Conservation (phyloP, 768 basidiomycete species). For the Tulasnella calospora region DNA sequence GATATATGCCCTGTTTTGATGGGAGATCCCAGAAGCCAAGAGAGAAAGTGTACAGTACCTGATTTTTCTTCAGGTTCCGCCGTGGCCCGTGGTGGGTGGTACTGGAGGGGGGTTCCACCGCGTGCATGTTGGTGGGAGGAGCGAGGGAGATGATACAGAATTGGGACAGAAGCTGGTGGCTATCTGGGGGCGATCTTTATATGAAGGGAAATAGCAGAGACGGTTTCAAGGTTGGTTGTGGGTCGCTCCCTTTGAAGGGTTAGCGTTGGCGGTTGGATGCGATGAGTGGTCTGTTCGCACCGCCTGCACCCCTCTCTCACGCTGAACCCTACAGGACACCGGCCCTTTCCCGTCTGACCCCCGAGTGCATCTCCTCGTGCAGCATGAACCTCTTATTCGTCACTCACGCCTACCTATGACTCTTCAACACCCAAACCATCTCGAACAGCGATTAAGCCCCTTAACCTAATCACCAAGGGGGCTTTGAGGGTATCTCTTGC, state of each 20-base stretch:
- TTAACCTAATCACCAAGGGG: too few relatives aligned
- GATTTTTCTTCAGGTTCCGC: slow-evolving; percentile 21
- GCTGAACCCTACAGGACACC: background rate
- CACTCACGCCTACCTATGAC: background rate
- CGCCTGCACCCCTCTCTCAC: slow-evolving; percentile 1
- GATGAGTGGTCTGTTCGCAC: background rate
- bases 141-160: background rate
- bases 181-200: background rate
- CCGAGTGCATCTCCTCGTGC: background rate
- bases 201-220: background rate
- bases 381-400: background rate
- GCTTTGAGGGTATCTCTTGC: background rate
- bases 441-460: too few relatives aligned
- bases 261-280: slow-evolving; percentile 6
- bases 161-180: background rate
- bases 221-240: background rate
- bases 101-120: background rate
- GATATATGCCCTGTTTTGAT: background rate
- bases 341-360: background rate
- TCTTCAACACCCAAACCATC: too few relatives aligned
- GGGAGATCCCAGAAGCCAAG: background rate
- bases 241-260: background rate
- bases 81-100: background rate
- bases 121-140: background rate
- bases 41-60: background rate